phyloP scores from a whole-genome alignment of 805 yeast genomes.

The Yarrowia sp. region DNA sequence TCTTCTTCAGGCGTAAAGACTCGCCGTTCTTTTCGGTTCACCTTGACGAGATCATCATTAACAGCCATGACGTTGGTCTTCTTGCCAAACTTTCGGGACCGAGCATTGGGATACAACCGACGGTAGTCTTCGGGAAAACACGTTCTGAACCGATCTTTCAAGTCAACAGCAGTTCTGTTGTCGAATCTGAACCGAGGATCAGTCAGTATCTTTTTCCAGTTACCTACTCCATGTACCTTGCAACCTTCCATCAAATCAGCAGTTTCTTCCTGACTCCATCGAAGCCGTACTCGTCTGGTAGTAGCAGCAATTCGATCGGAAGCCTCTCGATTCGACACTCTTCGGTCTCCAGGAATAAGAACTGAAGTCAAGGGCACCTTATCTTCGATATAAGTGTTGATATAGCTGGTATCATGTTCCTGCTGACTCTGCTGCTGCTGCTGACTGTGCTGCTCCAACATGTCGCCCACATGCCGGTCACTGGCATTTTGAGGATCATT shows the following conservation, averaged over 20 bases:
- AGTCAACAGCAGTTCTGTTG: conserved; percentile 46
- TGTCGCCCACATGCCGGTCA: conserved; percentile 6
- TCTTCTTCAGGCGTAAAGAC: conserved; percentile 45
- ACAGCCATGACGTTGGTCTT: conserved; percentile 24
- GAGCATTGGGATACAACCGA: conserved; percentile 45
- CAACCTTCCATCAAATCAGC: conserved; percentile 44
- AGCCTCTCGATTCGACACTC: conserved; percentile 1
- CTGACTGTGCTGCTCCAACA: conserved; percentile 17
- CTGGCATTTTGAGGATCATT: background rate
- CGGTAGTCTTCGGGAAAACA: conserved; percentile 46
- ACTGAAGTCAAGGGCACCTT: conserved; percentile 17
- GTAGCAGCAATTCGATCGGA: conserved; percentile 16
- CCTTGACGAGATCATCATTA: conserved; percentile 39
- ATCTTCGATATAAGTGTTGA: conserved; percentile 24
- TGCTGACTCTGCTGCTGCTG: conserved; percentile 16
- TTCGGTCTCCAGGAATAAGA: conserved; percentile 16
- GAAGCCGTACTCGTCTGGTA: conserved; percentile 37
- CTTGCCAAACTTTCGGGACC: conserved; percentile 39
- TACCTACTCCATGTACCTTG: conserved; percentile 44
- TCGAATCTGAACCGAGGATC: conserved; percentile 43
- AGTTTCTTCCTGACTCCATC: conserved; percentile 47
- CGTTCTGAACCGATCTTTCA: conserved; percentile 46
- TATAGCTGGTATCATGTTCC: conserved; percentile 14
- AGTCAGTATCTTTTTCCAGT: conserved; percentile 46
- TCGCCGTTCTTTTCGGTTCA: conserved; percentile 45